phyloP scores from a whole-genome alignment of 306 rosid genomes.

The Sicyos edulis region DNA sequence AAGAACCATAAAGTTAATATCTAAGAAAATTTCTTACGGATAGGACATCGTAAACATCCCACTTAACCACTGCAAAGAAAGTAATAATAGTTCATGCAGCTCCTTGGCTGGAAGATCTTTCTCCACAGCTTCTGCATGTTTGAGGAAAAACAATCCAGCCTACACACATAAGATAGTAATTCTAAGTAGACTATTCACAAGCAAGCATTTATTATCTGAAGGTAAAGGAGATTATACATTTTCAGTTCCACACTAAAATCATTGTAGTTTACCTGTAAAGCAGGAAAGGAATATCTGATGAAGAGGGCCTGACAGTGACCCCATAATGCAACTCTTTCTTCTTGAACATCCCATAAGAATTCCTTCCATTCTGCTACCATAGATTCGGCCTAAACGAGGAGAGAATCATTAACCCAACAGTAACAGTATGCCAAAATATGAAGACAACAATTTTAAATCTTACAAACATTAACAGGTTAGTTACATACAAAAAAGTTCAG shows the following conservation, averaged over 20 bases:
- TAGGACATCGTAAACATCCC: conserved; percentile 79
- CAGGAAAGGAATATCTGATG: conserved; percentile 87
- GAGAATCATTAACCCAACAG: background rate
- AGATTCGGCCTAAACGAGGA: conserved; percentile 70
- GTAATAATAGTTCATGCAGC: conserved; percentile 84
- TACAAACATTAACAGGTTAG: background rate
- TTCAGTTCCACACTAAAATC: conserved; percentile 2
- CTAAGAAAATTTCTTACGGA: conserved; percentile 51
- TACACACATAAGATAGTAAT: conserved; percentile 34
- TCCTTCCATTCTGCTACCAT: conserved; percentile 99
- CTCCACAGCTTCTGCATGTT: conserved; percentile 94
- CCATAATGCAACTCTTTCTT: conserved; percentile 94
- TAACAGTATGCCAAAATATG: background rate
- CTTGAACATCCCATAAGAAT: conserved; percentile 98
- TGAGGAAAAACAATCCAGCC: conserved; percentile 97
- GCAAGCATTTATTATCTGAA: background rate
- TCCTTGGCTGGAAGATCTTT: conserved; percentile 94
- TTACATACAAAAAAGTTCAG: background rate
- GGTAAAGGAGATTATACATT: background rate
- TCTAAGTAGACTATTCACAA: conserved; percentile 1
- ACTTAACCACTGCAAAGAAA: conserved; percentile 93
- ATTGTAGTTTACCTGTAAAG: conserved; percentile 55
- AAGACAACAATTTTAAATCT: conserved; percentile 7
- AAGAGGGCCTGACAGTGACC: conserved; percentile 84
- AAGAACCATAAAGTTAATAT: background rate